Percentiles rank a stretch among this genome's conserved stretches.
Evolutionary conservation across 768 basidiomycete species (phyloP).

Genomic region (Agrocybe pediades): DNA sequence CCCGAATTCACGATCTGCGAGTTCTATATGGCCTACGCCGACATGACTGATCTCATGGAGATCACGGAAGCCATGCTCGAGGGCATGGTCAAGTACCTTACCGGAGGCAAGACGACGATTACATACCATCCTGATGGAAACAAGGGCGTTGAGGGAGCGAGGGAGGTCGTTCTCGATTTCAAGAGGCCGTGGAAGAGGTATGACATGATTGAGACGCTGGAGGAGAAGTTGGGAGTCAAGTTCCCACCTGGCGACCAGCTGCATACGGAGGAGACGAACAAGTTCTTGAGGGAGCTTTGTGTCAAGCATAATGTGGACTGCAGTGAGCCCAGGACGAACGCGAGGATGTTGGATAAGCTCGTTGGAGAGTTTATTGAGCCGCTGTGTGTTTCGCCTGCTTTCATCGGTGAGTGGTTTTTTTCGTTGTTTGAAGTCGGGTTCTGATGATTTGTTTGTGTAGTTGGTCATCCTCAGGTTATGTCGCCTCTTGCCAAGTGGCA

Average conservation of each 20-base stretch:
- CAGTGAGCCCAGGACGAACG: conserved; percentile 92
- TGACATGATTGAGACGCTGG: conserved; percentile 96
- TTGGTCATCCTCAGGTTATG: conserved; percentile 99
- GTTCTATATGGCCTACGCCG: conserved; percentile 99
- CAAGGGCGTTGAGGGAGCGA: conserved; percentile 66
- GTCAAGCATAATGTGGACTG: conserved; percentile 97
- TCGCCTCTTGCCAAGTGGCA: conserved; percentile 99
- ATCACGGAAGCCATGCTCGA: conserved; percentile 90
- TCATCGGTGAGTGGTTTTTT: conserved; percentile 66
- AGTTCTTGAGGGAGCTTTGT: conserved; percentile 84
- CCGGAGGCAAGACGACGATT: conserved; percentile 76
- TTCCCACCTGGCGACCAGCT: conserved; percentile 94
- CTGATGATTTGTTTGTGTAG: conserved; percentile 35
- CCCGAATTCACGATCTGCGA: conserved; percentile 99
- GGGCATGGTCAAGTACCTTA: conserved; percentile 87
- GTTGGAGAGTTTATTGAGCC: conserved; percentile 98
- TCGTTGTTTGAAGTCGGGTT: background rate
- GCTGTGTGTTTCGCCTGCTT: conserved; percentile 93
- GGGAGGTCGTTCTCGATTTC: conserved; percentile 80
- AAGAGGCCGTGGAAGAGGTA: conserved; percentile 96
- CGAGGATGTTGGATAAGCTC: conserved; percentile 96
- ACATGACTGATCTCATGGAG: conserved; percentile 99
- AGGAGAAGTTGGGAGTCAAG: conserved; percentile 88
- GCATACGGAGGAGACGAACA: conserved; percentile 85
- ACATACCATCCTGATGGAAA: conserved; percentile 94